phyloP scores from a whole-genome alignment of 345 rosid genomes.

The Eucalyptus pauciflora region DNA sequence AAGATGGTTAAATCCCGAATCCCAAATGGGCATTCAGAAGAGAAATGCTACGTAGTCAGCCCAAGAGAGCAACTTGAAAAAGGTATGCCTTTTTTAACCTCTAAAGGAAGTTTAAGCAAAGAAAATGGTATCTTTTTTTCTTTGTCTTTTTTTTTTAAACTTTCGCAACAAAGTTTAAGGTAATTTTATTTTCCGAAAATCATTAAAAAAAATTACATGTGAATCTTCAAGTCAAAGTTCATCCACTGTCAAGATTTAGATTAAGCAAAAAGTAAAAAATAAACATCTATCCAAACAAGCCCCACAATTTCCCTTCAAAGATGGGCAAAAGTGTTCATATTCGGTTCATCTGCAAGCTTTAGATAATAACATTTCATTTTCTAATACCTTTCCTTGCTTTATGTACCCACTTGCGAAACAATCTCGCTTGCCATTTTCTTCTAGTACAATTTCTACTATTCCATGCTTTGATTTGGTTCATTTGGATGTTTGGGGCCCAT shows the following conservation, averaged over 20 bases:
- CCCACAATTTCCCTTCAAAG: neutral
- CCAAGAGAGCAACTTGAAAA: neutral
- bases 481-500: no score
- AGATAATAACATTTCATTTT: no score
- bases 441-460: no score
- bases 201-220: neutral
- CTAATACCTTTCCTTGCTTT: no score
- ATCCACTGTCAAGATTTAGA: neutral
- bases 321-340: neutral
- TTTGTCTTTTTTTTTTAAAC: no score
- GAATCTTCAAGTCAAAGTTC: neutral
- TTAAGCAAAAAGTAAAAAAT: neutral
- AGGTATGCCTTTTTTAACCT: neutral
- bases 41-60: neutral
- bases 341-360: no score
- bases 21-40: neutral
- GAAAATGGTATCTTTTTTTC: neutral
- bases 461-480: no score
- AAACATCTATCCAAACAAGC: neutral
- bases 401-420: no score
- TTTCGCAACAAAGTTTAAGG: neutral
- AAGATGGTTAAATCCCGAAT: neutral
- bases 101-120: neutral
- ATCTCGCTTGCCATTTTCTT: no score
- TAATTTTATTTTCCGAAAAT: neutral